Evolutionary conservation across 2,329 filamentous ascomycete genomes (phyloP).

Genomic region (Botrytis medusae): DNA sequence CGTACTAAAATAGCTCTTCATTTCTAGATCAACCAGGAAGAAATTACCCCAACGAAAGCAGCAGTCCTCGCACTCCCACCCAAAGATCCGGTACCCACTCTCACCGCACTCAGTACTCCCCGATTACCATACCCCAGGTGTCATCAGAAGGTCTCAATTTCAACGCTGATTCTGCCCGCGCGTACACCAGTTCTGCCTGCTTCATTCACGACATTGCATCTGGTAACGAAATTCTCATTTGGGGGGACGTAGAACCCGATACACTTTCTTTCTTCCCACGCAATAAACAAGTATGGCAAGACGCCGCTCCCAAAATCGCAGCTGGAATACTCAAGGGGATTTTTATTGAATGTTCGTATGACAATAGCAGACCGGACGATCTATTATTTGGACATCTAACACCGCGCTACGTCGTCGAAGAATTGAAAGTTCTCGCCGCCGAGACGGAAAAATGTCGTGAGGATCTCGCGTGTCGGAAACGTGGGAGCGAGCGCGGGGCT

Average conservation of each 20-base stretch:
- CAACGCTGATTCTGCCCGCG: conserved; percentile 46
- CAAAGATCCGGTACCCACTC: background rate
- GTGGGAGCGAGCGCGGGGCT: too few relatives aligned
- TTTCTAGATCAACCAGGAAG: background rate
- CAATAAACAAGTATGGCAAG: conserved; percentile 80
- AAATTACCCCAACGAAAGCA: background rate
- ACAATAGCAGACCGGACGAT: conserved; percentile 73
- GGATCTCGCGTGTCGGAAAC: background rate
- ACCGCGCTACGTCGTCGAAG: conserved; percentile 76
- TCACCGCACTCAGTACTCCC: background rate
- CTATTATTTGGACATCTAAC: conserved; percentile 86
- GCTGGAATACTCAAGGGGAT: conserved; percentile 72
- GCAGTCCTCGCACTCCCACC: too few relatives aligned
- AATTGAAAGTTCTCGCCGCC: conserved; percentile 68
- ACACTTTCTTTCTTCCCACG: conserved; percentile 77
- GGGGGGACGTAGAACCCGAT: conserved; percentile 94
- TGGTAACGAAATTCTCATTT: conserved; percentile 80
- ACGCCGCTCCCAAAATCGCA: conserved; percentile 82
- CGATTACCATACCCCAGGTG: background rate
- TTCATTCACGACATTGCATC: conserved; percentile 78
- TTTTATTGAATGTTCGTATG: conserved; percentile 95
- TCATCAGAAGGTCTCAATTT: background rate
- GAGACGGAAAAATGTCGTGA: conserved; percentile 28
- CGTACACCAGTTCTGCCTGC: conserved; percentile 87
- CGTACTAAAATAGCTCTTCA: background rate